Evolutionary conservation across 306 rosid genomes (phyloP).

Genomic region (Mimosa bimucronata): DNA sequence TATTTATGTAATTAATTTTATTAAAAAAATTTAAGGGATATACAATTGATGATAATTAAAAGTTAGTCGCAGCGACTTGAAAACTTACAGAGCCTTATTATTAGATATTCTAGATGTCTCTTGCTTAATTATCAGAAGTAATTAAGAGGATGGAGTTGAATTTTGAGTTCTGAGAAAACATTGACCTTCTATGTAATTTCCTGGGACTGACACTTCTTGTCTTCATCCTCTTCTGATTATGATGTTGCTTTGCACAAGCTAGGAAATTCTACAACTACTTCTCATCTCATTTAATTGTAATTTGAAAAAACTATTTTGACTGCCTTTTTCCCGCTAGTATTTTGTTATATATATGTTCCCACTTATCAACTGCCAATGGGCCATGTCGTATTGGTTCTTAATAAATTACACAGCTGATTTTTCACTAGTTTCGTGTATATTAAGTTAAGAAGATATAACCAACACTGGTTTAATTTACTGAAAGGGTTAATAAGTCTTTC

Average conservation of each 20-base stretch:
- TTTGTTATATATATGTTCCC: background rate
- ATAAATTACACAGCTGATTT: background rate
- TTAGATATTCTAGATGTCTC: too few relatives aligned
- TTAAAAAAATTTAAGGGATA: too few relatives aligned
- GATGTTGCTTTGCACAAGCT: background rate
- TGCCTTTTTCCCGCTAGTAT: background rate
- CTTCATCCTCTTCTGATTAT: too few relatives aligned
- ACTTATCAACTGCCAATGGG: background rate
- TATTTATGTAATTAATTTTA: too few relatives aligned
- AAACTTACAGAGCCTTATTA: too few relatives aligned
- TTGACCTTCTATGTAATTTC: conserved; percentile 27
- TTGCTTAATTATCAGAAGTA: background rate
- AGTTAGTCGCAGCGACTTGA: too few relatives aligned
- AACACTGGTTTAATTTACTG: too few relatives aligned
- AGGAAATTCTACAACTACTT: background rate
- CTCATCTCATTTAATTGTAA: too few relatives aligned
- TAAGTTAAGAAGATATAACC: too few relatives aligned
- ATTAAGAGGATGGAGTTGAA: conserved; percentile 19
- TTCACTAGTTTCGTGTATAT: too few relatives aligned
- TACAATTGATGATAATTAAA: too few relatives aligned
- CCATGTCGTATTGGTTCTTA: background rate
- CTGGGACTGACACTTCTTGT: background rate
- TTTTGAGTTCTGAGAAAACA: conserved; percentile 1
- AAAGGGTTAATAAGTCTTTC: too few relatives aligned
- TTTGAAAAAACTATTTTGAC: background rate